These are phyloP conservation scores for Trichosporon sp. DNA, from an alignment of 1,284 basidiomycete genomes.

Conservation along the genomic window DNA sequence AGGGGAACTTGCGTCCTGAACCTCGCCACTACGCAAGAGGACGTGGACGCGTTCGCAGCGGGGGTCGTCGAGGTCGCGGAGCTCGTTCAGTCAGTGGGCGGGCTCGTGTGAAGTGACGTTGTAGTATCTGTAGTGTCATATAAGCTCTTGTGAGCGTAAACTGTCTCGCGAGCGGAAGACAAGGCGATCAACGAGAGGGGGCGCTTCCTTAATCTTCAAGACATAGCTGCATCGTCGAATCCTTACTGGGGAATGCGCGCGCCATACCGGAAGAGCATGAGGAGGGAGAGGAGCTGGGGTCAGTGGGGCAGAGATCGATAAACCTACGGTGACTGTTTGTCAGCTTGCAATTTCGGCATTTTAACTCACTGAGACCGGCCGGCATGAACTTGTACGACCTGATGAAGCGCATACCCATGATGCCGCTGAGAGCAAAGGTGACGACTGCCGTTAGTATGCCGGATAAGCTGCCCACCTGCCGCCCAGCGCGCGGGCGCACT, in stretches of 20 bases:
- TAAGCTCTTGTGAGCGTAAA: neutral
- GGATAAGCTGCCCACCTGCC: neutral
- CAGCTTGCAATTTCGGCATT: neutral
- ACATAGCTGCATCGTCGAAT: neutral
- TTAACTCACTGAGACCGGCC: conserved; percentile 39
- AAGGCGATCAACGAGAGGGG: too few relatives aligned
- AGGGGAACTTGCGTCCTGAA: conserved; percentile 20
- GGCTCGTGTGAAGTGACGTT: neutral
- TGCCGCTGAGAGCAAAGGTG: conserved; percentile 20
- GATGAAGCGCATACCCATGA: conserved; percentile 36
- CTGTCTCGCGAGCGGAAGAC: neutral
- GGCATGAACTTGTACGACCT: conserved; percentile 44
- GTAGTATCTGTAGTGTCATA: neutral
- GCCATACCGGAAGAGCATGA: conserved; percentile 17
- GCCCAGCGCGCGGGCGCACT: conserved; percentile 7
- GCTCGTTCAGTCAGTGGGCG: neutral
- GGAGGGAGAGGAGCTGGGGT: conserved; percentile 16
- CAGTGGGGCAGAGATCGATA: neutral
- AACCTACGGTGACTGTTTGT: conserved; percentile 13
- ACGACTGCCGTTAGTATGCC: conserved; percentile 19
- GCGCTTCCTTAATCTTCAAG: neutral
- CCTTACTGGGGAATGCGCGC: conserved; percentile 9
- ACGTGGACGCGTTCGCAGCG: conserved; percentile 15
- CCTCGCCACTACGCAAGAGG: conserved; percentile 6
- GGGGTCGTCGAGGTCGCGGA: conserved; percentile 7